Conservation (phyloP, 2,329 filamentous ascomycete species). For the Aspergillus fumigatus region DNA sequence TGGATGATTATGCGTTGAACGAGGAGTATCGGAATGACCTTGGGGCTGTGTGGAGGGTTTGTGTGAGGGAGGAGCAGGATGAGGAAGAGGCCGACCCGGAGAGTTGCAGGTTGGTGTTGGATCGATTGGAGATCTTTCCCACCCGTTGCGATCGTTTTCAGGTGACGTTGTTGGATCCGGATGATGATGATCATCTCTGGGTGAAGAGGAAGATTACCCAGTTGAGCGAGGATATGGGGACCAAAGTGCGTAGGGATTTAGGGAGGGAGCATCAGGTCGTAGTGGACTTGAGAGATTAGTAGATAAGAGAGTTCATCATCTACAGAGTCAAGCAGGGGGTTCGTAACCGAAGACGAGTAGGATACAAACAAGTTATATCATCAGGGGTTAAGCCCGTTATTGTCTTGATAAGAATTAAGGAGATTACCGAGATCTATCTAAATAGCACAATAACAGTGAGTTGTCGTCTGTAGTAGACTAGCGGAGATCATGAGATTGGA, state of each 20-base stretch:
- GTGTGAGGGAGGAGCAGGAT: conserved; percentile 17
- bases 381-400: not conserved
- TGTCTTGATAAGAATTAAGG: not conserved
- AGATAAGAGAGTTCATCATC: not conserved
- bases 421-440: not conserved
- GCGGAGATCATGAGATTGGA: not conserved
- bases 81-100: not conserved
- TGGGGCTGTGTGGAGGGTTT: conserved; percentile 37
- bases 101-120: conserved; percentile 13
- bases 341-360: no score
- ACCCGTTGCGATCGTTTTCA: conserved; percentile 31
- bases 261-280: conserved; percentile 18
- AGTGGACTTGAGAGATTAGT: not conserved
- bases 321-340: not conserved
- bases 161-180: conserved; percentile 23
- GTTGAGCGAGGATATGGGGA: conserved; percentile 28
- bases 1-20: conserved; percentile 40
- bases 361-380: not conserved
- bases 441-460: not conserved
- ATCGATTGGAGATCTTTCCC: conserved; percentile 34
- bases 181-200: conserved; percentile 32
- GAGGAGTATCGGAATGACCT: conserved; percentile 36
- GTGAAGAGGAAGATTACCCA: conserved; percentile 23
- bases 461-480: not conserved
- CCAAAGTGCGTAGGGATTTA: conserved; percentile 16